Conservation (phyloP, 805 yeast genomes). For the Saccharomycopsis olivae region DNA sequence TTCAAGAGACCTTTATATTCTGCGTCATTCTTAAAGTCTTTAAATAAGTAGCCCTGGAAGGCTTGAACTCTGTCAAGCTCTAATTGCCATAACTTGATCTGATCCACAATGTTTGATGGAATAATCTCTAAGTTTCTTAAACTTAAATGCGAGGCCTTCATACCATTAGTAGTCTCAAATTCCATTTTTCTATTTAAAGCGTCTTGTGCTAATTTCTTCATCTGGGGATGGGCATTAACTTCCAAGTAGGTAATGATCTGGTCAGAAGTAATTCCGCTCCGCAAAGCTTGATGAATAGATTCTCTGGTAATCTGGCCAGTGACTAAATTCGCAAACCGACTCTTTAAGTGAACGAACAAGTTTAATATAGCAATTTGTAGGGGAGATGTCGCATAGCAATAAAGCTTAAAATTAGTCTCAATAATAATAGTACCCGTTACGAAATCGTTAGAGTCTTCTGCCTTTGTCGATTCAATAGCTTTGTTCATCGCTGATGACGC, state of each 20-base stretch:
- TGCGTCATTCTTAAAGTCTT: slow-evolving; percentile 67
- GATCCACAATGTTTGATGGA: slow-evolving; percentile 97
- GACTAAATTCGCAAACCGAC: slow-evolving; percentile 86
- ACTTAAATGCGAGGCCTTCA: slow-evolving; percentile 24
- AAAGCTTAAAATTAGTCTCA: slow-evolving; percentile 88
- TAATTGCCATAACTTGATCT: slow-evolving; percentile 89
- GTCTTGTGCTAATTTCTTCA: slow-evolving; percentile 67
- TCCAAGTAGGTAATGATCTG: slow-evolving; percentile 85
- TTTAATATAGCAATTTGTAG: slow-evolving; percentile 88
- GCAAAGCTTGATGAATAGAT: slow-evolving; percentile 72
- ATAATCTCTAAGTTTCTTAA: slow-evolving; percentile 29
- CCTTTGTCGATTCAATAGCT: slow-evolving; percentile 32
- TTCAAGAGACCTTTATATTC: slow-evolving; percentile 65
- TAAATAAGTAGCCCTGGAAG: slow-evolving; percentile 77
- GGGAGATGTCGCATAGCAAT: slow-evolving; percentile 90
- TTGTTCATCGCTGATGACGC: slow-evolving; percentile 71
- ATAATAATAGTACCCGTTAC: slow-evolving; percentile 62
- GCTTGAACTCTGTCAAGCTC: slow-evolving; percentile 88
- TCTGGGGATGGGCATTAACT: slow-evolving; percentile 89
- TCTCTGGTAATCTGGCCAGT: slow-evolving; percentile 91
- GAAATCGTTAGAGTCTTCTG: slow-evolving; percentile 22
- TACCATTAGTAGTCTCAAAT: slow-evolving; percentile 41
- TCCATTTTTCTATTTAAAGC: slow-evolving; percentile 56
- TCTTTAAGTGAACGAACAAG: slow-evolving; percentile 73
- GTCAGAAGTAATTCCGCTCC: slow-evolving; percentile 88